Evolutionary conservation across 306 rosid species (phyloP).

Genomic region (Cucurbita argyrosperma): DNA sequence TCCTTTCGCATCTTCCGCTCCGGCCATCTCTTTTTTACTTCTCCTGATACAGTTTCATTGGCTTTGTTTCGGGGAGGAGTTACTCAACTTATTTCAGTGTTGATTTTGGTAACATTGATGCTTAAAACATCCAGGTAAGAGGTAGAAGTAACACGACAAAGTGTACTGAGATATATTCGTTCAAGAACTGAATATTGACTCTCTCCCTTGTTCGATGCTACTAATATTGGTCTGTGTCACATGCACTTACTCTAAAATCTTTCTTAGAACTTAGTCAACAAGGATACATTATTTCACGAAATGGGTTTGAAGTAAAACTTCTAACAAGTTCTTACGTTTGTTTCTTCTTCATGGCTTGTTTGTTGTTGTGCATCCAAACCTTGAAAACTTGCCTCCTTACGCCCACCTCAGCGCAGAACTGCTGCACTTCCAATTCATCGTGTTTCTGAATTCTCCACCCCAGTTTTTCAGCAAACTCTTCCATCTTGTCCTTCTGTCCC

Average conservation of each 20-base stretch:
- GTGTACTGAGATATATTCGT: not conserved
- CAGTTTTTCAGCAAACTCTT: conserved; percentile 69
- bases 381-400: conserved; percentile 66
- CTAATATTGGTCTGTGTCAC: not conserved
- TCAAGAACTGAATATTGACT: not conserved
- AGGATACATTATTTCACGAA: conserved; percentile 1
- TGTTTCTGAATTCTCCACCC: conserved; percentile 92
- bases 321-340: not conserved
- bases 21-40: not conserved
- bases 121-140: not conserved
- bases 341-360: conserved; percentile 65
- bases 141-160: not conserved
- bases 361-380: conserved; percentile 99
- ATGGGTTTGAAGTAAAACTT: not conserved
- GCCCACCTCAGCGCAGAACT: conserved; percentile 62
- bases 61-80: not conserved
- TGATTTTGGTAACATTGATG: not conserved
- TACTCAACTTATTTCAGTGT: not conserved
- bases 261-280: not conserved
- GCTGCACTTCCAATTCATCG: conserved; percentile 68
- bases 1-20: not conserved
- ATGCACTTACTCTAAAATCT: not conserved
- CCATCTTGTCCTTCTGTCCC: conserved; percentile 71
- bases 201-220: not conserved
- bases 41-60: not conserved